phyloP scores from a whole-genome alignment of 495 filamentous ascomycete genomes.

The Xylaria palmicola region DNA sequence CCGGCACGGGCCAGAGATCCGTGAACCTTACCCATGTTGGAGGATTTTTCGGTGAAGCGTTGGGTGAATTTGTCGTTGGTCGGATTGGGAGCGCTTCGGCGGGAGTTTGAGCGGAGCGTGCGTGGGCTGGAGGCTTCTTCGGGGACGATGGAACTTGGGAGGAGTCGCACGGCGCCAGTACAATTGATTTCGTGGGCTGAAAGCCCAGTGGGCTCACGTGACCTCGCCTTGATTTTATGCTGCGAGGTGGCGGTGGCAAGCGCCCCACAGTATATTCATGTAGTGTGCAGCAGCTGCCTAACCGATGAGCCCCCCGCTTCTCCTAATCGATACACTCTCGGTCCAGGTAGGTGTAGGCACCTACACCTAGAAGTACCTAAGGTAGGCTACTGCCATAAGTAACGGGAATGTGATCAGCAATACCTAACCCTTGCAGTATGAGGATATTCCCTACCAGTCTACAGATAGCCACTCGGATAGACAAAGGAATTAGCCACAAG shows the following conservation, averaged over 20 bases:
- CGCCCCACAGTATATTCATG: background rate
- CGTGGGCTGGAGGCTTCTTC: background rate
- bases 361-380: too few species aligned
- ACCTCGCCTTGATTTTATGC: constrained; percentile 6
- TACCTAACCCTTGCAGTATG: too few species aligned
- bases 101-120: constrained; percentile 2
- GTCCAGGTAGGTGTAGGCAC: too few species aligned
- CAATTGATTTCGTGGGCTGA: constrained; percentile 12
- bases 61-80: constrained; percentile 13
- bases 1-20: constrained; percentile 94
- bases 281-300: background rate
- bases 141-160: constrained; percentile 1
- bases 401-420: too few species aligned
- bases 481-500: too few species aligned
- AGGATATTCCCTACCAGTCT: too few species aligned
- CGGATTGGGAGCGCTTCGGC: constrained; percentile 15
- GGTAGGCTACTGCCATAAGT: too few species aligned
- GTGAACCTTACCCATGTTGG: constrained; percentile 87
- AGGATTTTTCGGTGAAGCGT: constrained; percentile 2
- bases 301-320: too few species aligned
- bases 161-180: background rate
- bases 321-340: too few species aligned
- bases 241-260: background rate
- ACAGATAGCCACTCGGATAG: too few species aligned
- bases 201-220: constrained; percentile 12